Conservation (phyloP, 2,329 filamentous ascomycete species). For the Dactylellina haptotyla region DNA sequence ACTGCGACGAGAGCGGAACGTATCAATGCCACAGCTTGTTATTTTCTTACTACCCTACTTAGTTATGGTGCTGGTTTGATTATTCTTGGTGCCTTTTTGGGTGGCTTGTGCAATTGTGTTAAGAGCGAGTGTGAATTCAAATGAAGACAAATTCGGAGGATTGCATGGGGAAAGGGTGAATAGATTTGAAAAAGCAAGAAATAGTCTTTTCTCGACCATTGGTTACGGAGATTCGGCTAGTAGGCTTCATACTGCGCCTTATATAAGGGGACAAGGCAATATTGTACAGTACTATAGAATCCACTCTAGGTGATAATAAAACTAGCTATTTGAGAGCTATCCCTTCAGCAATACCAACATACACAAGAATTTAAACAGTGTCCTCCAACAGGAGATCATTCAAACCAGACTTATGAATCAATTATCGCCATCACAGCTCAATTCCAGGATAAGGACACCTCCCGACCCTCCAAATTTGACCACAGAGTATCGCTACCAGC, state of each 20-base stretch:
- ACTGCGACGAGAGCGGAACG: neutral
- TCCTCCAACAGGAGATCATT: neutral
- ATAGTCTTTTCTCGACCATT: no score
- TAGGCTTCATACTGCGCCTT: no score
- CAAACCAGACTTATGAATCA: neutral
- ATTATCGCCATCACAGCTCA: neutral
- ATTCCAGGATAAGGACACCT: conserved; percentile 19
- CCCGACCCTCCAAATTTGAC: conserved; percentile 32
- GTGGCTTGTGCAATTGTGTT: conserved; percentile 44
- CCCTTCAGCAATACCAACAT: no score
- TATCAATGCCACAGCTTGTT: conserved; percentile 22
- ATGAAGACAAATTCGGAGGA: neutral
- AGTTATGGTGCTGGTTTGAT: conserved; percentile 49
- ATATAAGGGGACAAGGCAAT: no score
- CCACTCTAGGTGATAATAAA: no score
- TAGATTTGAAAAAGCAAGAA: no score
- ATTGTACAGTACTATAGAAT: no score
- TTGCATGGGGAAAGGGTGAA: neutral
- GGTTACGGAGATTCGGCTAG: no score
- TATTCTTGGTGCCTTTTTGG: conserved; percentile 39
- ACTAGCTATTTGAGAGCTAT: no score
- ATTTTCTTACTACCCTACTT: conserved; percentile 33
- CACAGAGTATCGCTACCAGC: conserved; percentile 20
- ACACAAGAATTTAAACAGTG: no score
- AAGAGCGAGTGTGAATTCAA: conserved; percentile 45